Base-by-base conservation (phyloP, 768 basidiomycete genomes). In the Amanita brunnescens region DNA sequence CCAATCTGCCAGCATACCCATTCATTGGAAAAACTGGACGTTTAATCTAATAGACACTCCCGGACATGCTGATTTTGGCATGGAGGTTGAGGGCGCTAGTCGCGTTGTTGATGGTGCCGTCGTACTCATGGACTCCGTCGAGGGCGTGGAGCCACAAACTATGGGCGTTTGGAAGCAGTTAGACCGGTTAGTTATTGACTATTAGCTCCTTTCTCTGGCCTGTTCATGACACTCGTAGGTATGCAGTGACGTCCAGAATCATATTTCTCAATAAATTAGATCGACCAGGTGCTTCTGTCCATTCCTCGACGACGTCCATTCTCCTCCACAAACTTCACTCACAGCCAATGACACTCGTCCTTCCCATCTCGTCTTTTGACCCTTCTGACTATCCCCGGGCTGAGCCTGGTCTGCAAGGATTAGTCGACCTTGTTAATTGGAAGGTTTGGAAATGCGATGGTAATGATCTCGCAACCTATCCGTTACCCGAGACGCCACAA, bases 1-100 rank as follows among this genome's bases (percentile, higher is more conserved):
- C 53, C 91, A 93, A 61, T 90, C 89, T 18, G 91, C 91, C 10
- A 91, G 89, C 67, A 90, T 93, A 53, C 90, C 90, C 2, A 87
- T 91, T 34, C 76, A 78, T 61, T 91, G 90, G 90, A 85, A 83
- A 62, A 66, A 83, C 49, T 89, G 87, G 85, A 81, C 77, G 1
- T 85, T 88, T 67, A 94, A 92, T 62, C 77, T 94, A 40, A 83
- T 93, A 41, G 91, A 94, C 60, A 93, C 91, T 2, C 91, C 91
- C 13, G 91, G 91, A 32, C 91, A 94, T 67, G 91, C 89, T 4
- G 91, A 94, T 64, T 94, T 94, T 67, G 91, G 91, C n/a, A 92
- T 93, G 90, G 91, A 94, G 61, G 91, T 94, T 23, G 91, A 93
- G 67, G 88, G 90, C 59, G 91, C 91, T 6, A 92, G 90, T 60